phyloP scores from a whole-genome alignment of 2,329 filamentous ascomycete genomes.

The Cordyceps sp. region DNA sequence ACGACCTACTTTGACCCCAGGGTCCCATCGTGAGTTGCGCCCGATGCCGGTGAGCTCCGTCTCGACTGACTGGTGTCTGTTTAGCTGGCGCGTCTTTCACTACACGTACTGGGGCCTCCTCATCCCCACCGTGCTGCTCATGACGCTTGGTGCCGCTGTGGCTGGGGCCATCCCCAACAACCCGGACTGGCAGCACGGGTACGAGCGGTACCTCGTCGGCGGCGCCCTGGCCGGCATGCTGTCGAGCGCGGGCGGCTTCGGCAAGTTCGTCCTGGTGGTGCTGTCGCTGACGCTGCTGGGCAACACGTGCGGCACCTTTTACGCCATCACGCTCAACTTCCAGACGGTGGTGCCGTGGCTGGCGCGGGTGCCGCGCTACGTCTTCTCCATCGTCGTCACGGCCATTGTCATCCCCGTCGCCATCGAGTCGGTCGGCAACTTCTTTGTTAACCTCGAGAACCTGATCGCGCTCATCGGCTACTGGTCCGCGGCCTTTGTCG shows the following conservation, averaged over 20 bases:
- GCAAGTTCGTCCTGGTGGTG: conserved; percentile 43
- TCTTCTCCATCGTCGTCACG: conserved; percentile 40
- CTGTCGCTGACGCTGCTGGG: conserved; percentile 40
- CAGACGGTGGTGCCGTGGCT: conserved; percentile 43
- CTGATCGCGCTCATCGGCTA: conserved; percentile 41
- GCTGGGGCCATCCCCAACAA: conserved; percentile 39
- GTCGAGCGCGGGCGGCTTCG: conserved; percentile 38
- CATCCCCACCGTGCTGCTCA: conserved; percentile 38
- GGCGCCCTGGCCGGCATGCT: conserved; percentile 45
- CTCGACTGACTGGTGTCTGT: conserved; percentile 2
- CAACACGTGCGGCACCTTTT: conserved; percentile 42
- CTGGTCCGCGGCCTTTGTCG: conserved; percentile 38
- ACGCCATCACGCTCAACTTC: conserved; percentile 47
- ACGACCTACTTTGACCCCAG: conserved; percentile 43
- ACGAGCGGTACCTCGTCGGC: conserved; percentile 34
- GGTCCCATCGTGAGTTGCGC: conserved; percentile 26
- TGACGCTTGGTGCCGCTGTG: conserved; percentile 49
- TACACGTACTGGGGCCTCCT: conserved; percentile 41
- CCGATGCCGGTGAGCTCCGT: background rate
- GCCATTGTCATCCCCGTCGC: conserved; percentile 42
- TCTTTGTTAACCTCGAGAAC: conserved; percentile 40
- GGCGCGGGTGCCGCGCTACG: conserved; percentile 35
- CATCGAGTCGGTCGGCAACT: conserved; percentile 35
- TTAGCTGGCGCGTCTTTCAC: conserved; percentile 26
- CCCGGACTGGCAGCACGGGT: conserved; percentile 34